Evolutionary conservation across 2,329 filamentous ascomycete genomes (phyloP), one percentile per base, ranked within the genome.

Genomic region (Aureobasidium musti): DNA sequence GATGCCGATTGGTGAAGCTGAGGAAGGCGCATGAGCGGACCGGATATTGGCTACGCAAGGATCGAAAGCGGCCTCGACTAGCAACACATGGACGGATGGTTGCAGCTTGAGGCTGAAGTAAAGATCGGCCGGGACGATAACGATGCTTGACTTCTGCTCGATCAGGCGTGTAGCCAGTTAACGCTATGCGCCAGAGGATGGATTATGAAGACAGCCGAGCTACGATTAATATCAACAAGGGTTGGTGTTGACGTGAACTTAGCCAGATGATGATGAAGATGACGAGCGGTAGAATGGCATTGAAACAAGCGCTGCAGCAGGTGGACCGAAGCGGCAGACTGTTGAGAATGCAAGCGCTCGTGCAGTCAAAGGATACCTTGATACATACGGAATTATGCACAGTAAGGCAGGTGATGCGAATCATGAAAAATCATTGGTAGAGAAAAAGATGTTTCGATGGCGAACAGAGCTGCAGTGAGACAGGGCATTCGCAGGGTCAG

Each of bases 311-410:
- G 41, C n/a, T 49, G 23, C 35, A 37, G 57, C 57, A 60, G 30
- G 28, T 35, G 28, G 17, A 47, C 41, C 11, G 41, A 37, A 60
- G 26, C 41, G 30, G 13, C 28, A 60, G 13, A 11, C 26, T 23
- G 41, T 45, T 60, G 57, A 49, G 37, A 17, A 30, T 7, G 28
- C 41, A 60, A 60, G 57, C 57, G 41, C 57, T 60, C 57, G 57
- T 60, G 39, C 57, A 5, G 57, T 47, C 57, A 37, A 59, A 5
- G 23, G 41, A 59, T 11, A 35, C 11, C 17, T 49, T 49, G 41
- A 21, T 60, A 47, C 26, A 21, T 60, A 33, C 10, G 35, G 23
- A 33, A 3, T 7, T 5, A 45, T 59, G 54, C 39, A 47, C 19
- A 47, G 30, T 6, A n/a, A 60, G 57, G 57, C 57, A 60, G 57